Percentiles rank a stretch among this genome's conserved stretches.
These are phyloP conservation scores for Clausena lansium DNA, from an alignment of 345 rosid species.

Conservation along the genomic window DNA sequence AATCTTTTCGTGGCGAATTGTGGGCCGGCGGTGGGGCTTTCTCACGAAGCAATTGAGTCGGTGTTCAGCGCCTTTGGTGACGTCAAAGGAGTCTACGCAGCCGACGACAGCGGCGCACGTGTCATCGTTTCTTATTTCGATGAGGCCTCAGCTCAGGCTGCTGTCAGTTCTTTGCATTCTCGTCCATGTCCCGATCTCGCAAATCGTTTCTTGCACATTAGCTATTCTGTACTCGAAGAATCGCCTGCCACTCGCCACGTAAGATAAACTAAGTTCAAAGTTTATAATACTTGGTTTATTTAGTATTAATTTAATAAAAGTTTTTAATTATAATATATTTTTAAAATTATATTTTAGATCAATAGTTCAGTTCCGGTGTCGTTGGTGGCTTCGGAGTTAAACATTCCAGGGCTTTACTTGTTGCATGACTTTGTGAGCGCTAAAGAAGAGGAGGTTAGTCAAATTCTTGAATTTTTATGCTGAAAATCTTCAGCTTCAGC, in stretches of 20 bases:
- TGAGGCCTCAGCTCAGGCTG: conserved; percentile 53
- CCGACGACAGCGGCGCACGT: conserved; percentile 89
- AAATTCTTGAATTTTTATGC: neutral
- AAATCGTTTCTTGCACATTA: conserved; percentile 70
- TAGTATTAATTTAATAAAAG: too few species aligned
- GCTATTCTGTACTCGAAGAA: conserved; percentile 63
- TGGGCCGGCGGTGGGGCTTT: conserved; percentile 81
- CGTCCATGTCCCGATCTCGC: conserved; percentile 62
- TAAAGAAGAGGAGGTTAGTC: conserved; percentile 65
- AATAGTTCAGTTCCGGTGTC: conserved; percentile 51
- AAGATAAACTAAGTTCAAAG: neutral
- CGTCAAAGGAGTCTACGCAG: conserved; percentile 67
- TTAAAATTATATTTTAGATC: conserved; percentile 25
- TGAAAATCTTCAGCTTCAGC: neutral
- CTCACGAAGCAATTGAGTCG: conserved; percentile 51
- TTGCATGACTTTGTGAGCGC: conserved; percentile 59
- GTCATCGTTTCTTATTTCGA: conserved; percentile 63
- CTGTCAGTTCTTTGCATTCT: conserved; percentile 49
- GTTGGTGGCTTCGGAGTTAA: conserved; percentile 54
- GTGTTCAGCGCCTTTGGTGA: conserved; percentile 64
- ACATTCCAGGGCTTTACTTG: conserved; percentile 78
- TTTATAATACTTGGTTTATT: too few species aligned
- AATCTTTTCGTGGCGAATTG: conserved; percentile 89
- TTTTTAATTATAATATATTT: neutral
- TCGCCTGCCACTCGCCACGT: conserved; percentile 45